Percentiles rank a stretch among this genome's conserved stretches.
phyloP scores from a whole-genome alignment of 495 filamentous ascomycete genomes.

The Hypoxylon lienhwacheense region DNA sequence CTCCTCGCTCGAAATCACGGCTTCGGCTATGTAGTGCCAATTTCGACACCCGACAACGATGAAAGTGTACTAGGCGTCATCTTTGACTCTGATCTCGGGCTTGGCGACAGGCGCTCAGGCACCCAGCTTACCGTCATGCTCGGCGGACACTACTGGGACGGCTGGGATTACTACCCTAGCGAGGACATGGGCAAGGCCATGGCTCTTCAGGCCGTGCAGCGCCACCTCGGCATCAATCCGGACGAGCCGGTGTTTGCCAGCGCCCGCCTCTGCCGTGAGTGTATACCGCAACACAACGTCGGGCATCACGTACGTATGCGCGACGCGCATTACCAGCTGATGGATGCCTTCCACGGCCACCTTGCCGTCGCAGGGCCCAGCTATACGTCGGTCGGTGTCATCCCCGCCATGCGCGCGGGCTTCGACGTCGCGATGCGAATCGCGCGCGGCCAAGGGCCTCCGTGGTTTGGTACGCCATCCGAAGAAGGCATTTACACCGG shows the following conservation, averaged over 20 bases:
- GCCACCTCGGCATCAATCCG: conserved; percentile 69
- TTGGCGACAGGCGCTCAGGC: conserved; percentile 47
- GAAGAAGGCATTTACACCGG: no score
- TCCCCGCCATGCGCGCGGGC: conserved; percentile 45
- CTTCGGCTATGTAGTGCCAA: conserved; percentile 87
- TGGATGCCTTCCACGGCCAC: conserved; percentile 58
- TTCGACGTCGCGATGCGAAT: conserved; percentile 41
- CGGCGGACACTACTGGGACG: conserved; percentile 91
- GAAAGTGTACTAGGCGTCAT: conserved; percentile 86
- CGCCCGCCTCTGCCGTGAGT: conserved; percentile 68
- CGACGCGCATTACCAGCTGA: conserved; percentile 57
- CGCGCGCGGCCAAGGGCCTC: conserved; percentile 25
- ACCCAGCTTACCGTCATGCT: conserved; percentile 96
- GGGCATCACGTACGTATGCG: conserved; percentile 70
- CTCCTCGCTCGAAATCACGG: conserved; percentile 64
- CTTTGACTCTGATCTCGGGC: conserved; percentile 73
- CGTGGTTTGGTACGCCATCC: conserved; percentile 27
- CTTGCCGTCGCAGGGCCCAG: conserved; percentile 79
- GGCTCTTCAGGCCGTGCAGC: conserved; percentile 65
- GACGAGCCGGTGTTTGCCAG: conserved; percentile 51
- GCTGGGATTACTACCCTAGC: conserved; percentile 54
- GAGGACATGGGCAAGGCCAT: conserved; percentile 64
- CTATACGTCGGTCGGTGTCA: conserved; percentile 56
- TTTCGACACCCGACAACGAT: conserved; percentile 76
- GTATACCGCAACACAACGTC: conserved; percentile 87